Conservation (phyloP, 495 filamentous ascomycete genomes). For the Hypoxylon lienhwacheense region DNA sequence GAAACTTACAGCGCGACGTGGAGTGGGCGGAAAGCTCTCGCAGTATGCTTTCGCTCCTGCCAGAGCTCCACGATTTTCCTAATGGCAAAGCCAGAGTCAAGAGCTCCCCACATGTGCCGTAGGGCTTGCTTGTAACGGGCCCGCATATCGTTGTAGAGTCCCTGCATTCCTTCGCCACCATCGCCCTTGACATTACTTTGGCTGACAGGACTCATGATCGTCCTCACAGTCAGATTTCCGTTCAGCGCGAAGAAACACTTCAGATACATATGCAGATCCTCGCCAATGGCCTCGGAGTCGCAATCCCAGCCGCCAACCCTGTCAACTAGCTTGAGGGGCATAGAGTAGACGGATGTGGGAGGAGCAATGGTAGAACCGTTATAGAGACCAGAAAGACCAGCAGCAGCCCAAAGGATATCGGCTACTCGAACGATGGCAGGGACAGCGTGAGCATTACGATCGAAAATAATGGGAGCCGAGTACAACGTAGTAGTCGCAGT, state of each 20-base stretch:
- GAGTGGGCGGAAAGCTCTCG: slow-evolving; percentile 54
- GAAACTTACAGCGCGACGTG: slow-evolving; percentile 49
- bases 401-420: slow-evolving; percentile 67
- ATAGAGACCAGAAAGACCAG: slow-evolving; percentile 67
- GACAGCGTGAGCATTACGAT: slow-evolving; percentile 67
- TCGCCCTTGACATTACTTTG: slow-evolving; percentile 67
- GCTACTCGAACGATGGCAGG: slow-evolving; percentile 68
- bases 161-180: slow-evolving; percentile 51
- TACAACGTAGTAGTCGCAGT: slow-evolving; percentile 63
- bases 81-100: slow-evolving; percentile 65
- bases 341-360: slow-evolving; percentile 70
- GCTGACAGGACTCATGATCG: slow-evolving; percentile 63
- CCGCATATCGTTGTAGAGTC: slow-evolving; percentile 53
- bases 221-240: slow-evolving; percentile 58
- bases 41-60: slow-evolving; percentile 53
- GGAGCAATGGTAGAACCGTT: slow-evolving; percentile 60
- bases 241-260: slow-evolving; percentile 73
- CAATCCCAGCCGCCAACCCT: slow-evolving; percentile 68
- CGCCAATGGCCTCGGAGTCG: slow-evolving; percentile 67
- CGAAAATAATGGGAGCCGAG: slow-evolving; percentile 70
- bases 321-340: slow-evolving; percentile 63
- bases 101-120: slow-evolving; percentile 72
- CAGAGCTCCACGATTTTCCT: slow-evolving; percentile 52
- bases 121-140: slow-evolving; percentile 68
- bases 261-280: slow-evolving; percentile 74